Evolutionary conservation across 2,329 filamentous ascomycete genomes (phyloP).

Genomic region (Coccinonectria pachysandricola): DNA sequence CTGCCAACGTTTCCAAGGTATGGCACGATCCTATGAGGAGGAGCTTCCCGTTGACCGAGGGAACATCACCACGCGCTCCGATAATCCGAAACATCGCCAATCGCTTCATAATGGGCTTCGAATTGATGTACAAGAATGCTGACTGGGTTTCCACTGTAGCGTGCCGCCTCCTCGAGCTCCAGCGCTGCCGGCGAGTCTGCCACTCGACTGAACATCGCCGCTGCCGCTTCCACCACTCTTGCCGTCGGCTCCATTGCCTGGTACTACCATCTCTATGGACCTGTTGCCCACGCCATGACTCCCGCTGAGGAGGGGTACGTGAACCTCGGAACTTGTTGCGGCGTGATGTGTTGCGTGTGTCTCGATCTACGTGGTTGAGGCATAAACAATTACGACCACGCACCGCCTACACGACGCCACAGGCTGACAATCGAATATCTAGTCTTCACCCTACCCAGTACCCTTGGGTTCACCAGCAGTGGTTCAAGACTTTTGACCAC

Average conservation of each 20-base stretch:
- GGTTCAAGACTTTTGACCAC: constrained; percentile 94
- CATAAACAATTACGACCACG: constrained; percentile 21
- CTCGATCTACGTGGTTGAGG: constrained; percentile 18
- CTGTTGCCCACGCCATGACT: constrained; percentile 78
- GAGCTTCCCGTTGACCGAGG: constrained; percentile 26
- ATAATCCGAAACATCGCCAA: constrained; percentile 18
- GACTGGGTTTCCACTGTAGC: constrained; percentile 34
- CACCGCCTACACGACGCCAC: constrained; percentile 8
- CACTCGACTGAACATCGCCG: constrained; percentile 77
- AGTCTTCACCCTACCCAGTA: constrained; percentile 89
- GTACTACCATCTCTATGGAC: constrained; percentile 96
- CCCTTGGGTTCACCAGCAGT: constrained; percentile 91
- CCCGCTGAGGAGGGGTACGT: constrained; percentile 97
- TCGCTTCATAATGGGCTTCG: constrained; percentile 14
- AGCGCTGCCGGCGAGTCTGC: constrained; percentile 59
- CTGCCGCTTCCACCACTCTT: constrained; percentile 74
- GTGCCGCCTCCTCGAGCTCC: constrained; percentile 63
- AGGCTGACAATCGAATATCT: constrained; percentile 20
- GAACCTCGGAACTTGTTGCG: constrained; percentile 5
- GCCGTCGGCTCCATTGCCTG: constrained; percentile 85
- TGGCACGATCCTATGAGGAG: constrained; percentile 30
- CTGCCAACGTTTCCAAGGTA: constrained; percentile 67
- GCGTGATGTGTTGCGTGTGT: constrained; percentile 3
- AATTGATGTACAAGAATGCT: constrained; percentile 23
- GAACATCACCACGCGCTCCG: constrained; percentile 18